phyloP scores from a whole-genome alignment of 176 grass and related monocot genomes.

The Avena atlantica region DNA sequence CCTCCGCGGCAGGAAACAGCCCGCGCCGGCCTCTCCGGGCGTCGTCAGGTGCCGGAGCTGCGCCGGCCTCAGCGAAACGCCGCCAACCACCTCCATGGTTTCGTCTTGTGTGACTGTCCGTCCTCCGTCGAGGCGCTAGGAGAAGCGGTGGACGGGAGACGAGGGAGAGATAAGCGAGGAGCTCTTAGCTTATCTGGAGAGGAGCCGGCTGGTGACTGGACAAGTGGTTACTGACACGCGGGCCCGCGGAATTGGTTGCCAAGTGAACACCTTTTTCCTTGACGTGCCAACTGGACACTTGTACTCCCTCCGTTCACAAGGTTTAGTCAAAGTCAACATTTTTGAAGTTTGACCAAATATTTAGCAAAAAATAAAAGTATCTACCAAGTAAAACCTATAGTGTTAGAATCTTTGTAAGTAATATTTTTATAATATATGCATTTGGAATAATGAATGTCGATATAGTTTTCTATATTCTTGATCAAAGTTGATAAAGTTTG shows the following conservation, averaged over 20 bases:
- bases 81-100: conserved; percentile 65
- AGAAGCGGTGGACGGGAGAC: conserved; percentile 47
- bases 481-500: too few species aligned
- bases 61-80: conserved; percentile 55
- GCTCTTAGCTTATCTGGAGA: conserved; percentile 38
- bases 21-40: background rate
- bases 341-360: too few species aligned
- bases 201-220: background rate
- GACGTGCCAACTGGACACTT: too few species aligned
- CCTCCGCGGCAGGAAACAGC: conserved; percentile 33
- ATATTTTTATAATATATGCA: too few species aligned
- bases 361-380: too few species aligned
- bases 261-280: background rate
- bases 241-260: background rate
- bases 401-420: too few species aligned
- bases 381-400: too few species aligned
- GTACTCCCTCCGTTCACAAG: too few species aligned
- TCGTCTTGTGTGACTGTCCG: conserved; percentile 14
- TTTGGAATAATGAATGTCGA: too few species aligned
- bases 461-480: too few species aligned
- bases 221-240: conserved; percentile 12
- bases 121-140: background rate
- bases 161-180: conserved; percentile 35
- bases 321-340: too few species aligned
- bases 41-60: background rate